Evolutionary conservation across 805 yeast genomes (phyloP).

Genomic region (Wickerhamiella sergipiensis): DNA sequence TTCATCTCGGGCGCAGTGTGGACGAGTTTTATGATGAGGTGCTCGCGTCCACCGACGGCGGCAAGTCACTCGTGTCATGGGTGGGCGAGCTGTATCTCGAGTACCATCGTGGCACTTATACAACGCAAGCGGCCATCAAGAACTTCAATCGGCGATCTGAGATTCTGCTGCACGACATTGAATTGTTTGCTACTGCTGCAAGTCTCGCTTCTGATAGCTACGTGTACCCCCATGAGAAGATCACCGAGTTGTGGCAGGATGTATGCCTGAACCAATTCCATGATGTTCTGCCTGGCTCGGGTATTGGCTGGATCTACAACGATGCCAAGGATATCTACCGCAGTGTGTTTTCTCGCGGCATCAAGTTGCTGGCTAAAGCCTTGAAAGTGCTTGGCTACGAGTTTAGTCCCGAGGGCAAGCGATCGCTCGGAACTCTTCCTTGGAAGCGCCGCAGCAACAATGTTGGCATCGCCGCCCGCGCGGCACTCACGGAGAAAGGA

Average conservation of each 20-base stretch:
- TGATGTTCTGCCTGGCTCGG: conserved; percentile 95
- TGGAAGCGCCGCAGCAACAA: conserved; percentile 13
- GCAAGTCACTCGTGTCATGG: conserved; percentile 69
- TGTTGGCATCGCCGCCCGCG: neutral
- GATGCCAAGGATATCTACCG: conserved; percentile 72
- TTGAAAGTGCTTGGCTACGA: conserved; percentile 29
- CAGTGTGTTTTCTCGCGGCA: conserved; percentile 39
- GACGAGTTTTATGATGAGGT: conserved; percentile 65
- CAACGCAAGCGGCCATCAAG: conserved; percentile 82
- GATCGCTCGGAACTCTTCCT: conserved; percentile 8
- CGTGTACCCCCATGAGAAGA: conserved; percentile 55
- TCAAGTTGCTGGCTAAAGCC: conserved; percentile 39
- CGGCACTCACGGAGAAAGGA: neutral
- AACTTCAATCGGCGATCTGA: conserved; percentile 67
- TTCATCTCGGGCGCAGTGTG: conserved; percentile 65
- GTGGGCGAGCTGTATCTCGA: conserved; percentile 87
- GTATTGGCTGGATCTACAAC: conserved; percentile 88
- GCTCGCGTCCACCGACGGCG: conserved; percentile 47
- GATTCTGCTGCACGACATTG: conserved; percentile 69
- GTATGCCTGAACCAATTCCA: conserved; percentile 87
- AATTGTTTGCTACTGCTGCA: conserved; percentile 70
- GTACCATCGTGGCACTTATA: conserved; percentile 93
- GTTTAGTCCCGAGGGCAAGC: neutral
- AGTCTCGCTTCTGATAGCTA: conserved; percentile 34
- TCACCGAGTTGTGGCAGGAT: conserved; percentile 74